Percentiles rank a stretch among this genome's conserved stretches.
phyloP scores from a whole-genome alignment of 495 filamentous ascomycete species.

The Extremus antarcticus region DNA sequence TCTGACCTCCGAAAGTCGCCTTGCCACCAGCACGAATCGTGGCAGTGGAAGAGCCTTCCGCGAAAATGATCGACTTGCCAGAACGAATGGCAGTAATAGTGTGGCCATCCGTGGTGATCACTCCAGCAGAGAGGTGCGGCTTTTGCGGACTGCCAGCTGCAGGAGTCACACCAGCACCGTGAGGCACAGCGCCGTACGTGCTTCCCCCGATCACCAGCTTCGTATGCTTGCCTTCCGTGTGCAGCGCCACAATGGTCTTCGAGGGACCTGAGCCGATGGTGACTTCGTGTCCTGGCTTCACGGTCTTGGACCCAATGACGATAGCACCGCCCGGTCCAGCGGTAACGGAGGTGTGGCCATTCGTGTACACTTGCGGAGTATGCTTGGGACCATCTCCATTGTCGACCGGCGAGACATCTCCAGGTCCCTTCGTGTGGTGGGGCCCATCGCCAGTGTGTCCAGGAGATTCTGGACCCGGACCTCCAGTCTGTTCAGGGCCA shows the following conservation, averaged over 20 bases:
- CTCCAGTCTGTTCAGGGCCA: neutral
- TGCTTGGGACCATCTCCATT: neutral
- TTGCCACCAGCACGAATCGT: neutral
- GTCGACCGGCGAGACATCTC: neutral
- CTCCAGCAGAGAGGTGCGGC: neutral
- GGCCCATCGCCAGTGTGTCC: neutral
- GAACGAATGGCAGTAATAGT: neutral
- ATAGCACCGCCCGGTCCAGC: neutral
- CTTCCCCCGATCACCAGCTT: neutral
- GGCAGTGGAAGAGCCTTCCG: neutral
- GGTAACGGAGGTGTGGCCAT: neutral
- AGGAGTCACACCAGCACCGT: neutral
- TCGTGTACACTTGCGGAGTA: neutral
- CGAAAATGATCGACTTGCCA: neutral
- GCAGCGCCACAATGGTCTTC: neutral
- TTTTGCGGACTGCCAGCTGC: neutral
- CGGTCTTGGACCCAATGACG: neutral
- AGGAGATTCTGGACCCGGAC: neutral
- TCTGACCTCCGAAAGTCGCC: neutral
- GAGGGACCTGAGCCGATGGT: neutral
- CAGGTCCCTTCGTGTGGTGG: neutral
- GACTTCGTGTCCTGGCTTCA: neutral
- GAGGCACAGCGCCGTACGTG: neutral
- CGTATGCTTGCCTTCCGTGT: neutral
- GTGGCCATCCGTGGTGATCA: neutral